Evolutionary conservation across 805 yeast genomes (phyloP).

Genomic region (Trichomonascus vanleenenianus): DNA sequence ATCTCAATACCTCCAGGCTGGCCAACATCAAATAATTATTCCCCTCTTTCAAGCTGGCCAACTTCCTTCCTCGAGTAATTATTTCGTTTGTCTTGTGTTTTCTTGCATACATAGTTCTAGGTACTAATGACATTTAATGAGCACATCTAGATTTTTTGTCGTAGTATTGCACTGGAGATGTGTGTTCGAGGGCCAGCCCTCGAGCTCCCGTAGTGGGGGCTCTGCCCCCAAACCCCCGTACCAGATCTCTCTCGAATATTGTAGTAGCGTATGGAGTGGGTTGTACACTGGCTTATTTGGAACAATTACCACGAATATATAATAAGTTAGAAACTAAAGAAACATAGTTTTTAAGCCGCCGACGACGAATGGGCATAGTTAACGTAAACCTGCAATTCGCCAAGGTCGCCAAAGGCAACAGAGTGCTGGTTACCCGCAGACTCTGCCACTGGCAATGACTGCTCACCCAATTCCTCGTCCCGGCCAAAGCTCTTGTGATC

Average conservation of each 20-base stretch:
- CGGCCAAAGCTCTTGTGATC: slow-evolving; percentile 70
- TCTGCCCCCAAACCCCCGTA: no score
- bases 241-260: no score
- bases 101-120: no score
- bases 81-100: no score
- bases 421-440: slow-evolving; percentile 9
- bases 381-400: slow-evolving; percentile 9
- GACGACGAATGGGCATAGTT: neutral
- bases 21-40: slow-evolving; percentile 29
- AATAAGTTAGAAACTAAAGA: neutral
- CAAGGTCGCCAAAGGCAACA: slow-evolving; percentile 7
- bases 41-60: no score
- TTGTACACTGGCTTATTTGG: neutral
- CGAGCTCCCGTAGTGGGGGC: no score
- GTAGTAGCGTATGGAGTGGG: no score
- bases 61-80: no score
- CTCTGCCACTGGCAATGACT: slow-evolving; percentile 32
- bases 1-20: slow-evolving; percentile 63
- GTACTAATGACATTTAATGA: neutral
- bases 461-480: slow-evolving; percentile 54
- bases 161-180: neutral
- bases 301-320: neutral
- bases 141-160: neutral
- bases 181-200: no score
- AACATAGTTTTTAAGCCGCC: neutral